phyloP scores from a whole-genome alignment of 176 grass and related monocot species.

The Lolium perenne region DNA sequence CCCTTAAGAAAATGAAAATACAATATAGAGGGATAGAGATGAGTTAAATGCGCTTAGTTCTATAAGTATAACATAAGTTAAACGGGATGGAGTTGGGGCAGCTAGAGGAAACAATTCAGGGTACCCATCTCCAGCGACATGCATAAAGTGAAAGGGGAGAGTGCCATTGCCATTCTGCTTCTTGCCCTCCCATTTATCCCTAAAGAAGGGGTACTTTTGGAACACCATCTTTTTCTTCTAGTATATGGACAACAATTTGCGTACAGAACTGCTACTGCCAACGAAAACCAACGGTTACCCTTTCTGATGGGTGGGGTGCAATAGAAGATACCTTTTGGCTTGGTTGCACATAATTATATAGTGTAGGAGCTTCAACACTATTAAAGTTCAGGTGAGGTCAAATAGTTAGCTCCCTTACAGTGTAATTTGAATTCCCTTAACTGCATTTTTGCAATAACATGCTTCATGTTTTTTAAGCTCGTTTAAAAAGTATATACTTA shows the following conservation, averaged over 20 bases:
- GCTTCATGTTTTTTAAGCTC: conserved; percentile 8
- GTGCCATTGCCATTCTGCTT: neutral
- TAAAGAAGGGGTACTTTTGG: conserved; percentile 16
- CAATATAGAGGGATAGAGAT: neutral
- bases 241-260: conserved; percentile 7
- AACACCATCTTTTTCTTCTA: neutral
- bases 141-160: neutral
- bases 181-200: conserved; percentile 1
- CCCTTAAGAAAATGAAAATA: conserved; percentile 8
- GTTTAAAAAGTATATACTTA: neutral
- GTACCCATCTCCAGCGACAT: no score
- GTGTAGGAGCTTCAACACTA: neutral
- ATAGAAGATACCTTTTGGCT: conserved; percentile 13
- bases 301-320: neutral
- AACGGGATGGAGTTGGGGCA: no score
- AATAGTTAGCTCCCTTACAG: neutral
- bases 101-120: no score
- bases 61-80: no score
- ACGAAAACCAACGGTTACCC: neutral
- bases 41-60: neutral
- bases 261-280: neutral
- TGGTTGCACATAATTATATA: conserved; percentile 28
- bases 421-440: conserved; percentile 25
- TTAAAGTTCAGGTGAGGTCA: conserved; percentile 16
- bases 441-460: neutral